phyloP scores from a whole-genome alignment of 192 early-diverging fungal species.

The Coemansia sp. region DNA sequence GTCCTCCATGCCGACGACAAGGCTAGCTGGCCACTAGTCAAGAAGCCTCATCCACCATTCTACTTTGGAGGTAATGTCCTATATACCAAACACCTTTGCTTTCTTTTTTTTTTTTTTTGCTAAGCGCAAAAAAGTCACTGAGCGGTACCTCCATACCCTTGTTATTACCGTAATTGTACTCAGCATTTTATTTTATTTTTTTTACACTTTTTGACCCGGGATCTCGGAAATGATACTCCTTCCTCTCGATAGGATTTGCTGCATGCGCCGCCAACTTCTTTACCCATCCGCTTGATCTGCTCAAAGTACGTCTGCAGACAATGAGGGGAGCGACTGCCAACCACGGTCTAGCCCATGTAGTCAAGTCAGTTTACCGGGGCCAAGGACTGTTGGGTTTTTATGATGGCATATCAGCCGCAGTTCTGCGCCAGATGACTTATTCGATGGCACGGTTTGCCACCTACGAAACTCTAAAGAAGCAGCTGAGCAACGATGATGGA shows the following conservation, averaged over 20 bases:
- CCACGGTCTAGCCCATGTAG: constrained; percentile 61
- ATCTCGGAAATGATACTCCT: not conserved
- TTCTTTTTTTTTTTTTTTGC: not conserved
- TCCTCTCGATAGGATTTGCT: constrained; percentile 40
- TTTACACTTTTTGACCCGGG: not conserved
- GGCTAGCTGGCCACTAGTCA: constrained; percentile 32
- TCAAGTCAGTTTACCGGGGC: constrained; percentile 69
- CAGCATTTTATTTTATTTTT: not conserved
- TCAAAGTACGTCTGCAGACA: constrained; percentile 93
- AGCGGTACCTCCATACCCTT: not conserved
- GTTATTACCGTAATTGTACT: not conserved
- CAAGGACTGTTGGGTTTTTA: constrained; percentile 68
- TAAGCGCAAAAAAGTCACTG: not conserved
- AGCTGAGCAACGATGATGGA: constrained; percentile 53
- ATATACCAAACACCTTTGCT: no score
- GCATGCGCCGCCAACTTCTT: constrained; percentile 60
- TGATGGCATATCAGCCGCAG: constrained; percentile 68
- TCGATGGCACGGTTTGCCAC: constrained; percentile 77
- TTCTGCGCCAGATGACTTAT: constrained; percentile 79
- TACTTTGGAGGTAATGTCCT: constrained; percentile 41
- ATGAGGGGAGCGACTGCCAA: constrained; percentile 58
- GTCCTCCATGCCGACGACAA: constrained; percentile 12
- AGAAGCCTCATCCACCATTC: constrained; percentile 47
- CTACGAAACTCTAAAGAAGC: constrained; percentile 71
- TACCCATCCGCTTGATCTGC: constrained; percentile 81